phyloP scores from a whole-genome alignment of 2,329 filamentous ascomycete genomes.

The Penicillium sp. region DNA sequence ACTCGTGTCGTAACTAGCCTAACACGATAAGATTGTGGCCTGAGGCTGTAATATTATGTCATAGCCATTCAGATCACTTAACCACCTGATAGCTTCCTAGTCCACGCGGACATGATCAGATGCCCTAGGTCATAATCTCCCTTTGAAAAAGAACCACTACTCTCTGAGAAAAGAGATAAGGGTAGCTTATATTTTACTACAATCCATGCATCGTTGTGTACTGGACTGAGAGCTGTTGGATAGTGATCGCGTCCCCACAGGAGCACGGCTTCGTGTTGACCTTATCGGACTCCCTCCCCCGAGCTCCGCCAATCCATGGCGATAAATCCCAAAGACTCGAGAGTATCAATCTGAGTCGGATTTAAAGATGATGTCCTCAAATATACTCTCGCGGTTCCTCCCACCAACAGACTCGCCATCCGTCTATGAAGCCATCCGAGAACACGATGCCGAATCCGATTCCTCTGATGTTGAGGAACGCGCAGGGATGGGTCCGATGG shows the following conservation, averaged over 20 bases:
- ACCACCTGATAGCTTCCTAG: not conserved
- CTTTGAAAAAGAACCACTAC: not conserved
- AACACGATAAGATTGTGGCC: not conserved
- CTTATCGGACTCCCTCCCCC: not conserved
- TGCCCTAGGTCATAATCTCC: constrained; percentile 4
- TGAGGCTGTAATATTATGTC: constrained; percentile 11
- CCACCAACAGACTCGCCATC: constrained; percentile 52
- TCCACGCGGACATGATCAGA: constrained; percentile 17
- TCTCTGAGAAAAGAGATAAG: not conserved
- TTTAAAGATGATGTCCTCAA: constrained; percentile 43
- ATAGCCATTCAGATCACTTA: constrained; percentile 5
- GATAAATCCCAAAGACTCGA: constrained; percentile 10
- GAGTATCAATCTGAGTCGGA: constrained; percentile 5
- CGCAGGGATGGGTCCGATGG: constrained; percentile 51
- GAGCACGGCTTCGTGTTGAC: constrained; percentile 5
- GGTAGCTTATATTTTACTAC: not conserved
- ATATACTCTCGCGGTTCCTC: constrained; percentile 45
- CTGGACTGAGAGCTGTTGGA: constrained; percentile 3
- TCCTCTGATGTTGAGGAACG: constrained; percentile 47
- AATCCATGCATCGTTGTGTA: not conserved
- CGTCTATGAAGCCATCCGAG: constrained; percentile 49
- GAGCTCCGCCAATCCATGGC: constrained; percentile 6
- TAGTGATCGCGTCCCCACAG: constrained; percentile 7
- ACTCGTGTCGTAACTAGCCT: not conserved
- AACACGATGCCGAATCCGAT: constrained; percentile 48